A percentile compares a stretch with the other conserved stretches of the same genome.
These are phyloP conservation scores for Ascochyta rabiei DNA, from an alignment of 2,329 filamentous ascomycete species.

Conservation along the genomic window DNA sequence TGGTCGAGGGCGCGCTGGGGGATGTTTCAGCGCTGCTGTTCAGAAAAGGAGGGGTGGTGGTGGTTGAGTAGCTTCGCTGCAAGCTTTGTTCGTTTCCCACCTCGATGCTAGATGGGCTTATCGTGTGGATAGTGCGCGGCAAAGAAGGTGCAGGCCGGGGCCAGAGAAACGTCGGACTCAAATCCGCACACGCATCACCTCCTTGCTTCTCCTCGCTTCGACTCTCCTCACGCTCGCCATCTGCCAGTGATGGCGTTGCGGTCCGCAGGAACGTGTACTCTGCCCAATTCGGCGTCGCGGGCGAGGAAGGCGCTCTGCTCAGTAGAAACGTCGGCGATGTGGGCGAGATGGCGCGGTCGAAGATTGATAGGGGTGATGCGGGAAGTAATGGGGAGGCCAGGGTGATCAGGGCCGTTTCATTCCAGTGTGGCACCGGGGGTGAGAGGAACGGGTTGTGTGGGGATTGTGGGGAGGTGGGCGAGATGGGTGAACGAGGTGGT, in stretches of 20 bases:
- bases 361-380: conserved; percentile 26
- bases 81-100: background rate
- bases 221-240: background rate
- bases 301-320: background rate
- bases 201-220: no score
- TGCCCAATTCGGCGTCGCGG: background rate
- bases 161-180: conserved; percentile 1
- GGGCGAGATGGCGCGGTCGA: conserved; percentile 21
- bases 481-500: conserved; percentile 4
- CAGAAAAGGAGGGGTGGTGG: no score
- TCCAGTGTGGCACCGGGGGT: conserved; percentile 3
- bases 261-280: background rate
- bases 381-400: conserved; percentile 22
- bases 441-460: conserved; percentile 24
- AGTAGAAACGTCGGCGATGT: conserved; percentile 6
- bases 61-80: background rate
- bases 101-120: no score
- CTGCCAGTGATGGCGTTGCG: background rate
- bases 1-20: background rate
- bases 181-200: no score
- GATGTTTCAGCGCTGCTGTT: no score
- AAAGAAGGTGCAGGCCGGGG: background rate
- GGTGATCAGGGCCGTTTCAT: background rate
- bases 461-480: background rate
- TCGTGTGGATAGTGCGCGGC: background rate